These are phyloP conservation scores for Saccharomycopsis synnaedendra DNA, from an alignment of 805 yeast genomes.

Conservation along the genomic window DNA sequence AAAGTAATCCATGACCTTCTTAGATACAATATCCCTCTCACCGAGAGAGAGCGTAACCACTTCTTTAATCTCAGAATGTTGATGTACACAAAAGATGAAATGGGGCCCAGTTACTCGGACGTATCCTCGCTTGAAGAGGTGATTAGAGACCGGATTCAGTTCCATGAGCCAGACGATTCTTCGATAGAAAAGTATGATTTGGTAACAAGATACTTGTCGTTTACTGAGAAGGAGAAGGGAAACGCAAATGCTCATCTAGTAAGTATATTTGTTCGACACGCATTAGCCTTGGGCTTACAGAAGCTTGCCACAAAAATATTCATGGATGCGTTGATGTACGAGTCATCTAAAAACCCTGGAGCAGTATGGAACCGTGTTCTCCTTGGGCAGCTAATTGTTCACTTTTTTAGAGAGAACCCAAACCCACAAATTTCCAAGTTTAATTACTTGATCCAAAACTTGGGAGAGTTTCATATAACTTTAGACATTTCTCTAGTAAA, in stretches of 20 bases:
- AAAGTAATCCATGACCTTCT: constrained; percentile 6
- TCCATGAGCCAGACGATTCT: background rate
- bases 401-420: background rate
- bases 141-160: background rate
- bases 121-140: background rate
- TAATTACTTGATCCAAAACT: background rate
- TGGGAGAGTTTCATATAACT: background rate
- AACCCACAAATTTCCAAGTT: background rate
- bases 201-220: background rate
- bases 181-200: background rate
- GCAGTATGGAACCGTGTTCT: background rate
- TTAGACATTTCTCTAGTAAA: background rate
- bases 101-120: background rate
- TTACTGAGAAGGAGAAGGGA: background rate
- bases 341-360: background rate
- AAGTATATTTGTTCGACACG: background rate
- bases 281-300: background rate
- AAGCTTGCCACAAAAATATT: background rate
- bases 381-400: background rate
- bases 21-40: constrained; percentile 1
- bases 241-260: background rate
- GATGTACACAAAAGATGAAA: background rate
- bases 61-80: constrained; percentile 3
- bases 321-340: background rate
- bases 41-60: constrained; percentile 13